Evolutionary conservation across 345 rosid species (phyloP).

Genomic region (Pseudoturritis turrita): DNA sequence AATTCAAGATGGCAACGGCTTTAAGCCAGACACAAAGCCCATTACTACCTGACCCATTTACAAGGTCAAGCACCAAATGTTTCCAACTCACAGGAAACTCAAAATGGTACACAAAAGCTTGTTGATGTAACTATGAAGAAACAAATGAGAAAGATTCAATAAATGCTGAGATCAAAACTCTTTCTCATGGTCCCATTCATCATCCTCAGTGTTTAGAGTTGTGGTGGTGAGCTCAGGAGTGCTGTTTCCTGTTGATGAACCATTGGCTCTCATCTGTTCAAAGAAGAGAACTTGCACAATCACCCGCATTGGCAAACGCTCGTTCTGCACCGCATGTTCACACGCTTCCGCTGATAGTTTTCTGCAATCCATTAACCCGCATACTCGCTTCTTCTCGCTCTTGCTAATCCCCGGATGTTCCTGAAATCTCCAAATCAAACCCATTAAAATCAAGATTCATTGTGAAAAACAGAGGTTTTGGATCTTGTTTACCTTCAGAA

Average conservation of each 20-base stretch:
- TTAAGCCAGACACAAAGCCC: neutral
- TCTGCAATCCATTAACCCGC: conserved; percentile 71
- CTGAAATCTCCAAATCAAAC: conserved; percentile 22
- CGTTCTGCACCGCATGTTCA: conserved; percentile 79
- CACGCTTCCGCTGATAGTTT: conserved; percentile 72
- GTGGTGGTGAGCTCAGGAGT: conserved; percentile 31
- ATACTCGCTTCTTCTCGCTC: conserved; percentile 67
- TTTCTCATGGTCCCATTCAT: conserved; percentile 65
- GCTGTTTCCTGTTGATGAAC: conserved; percentile 53
- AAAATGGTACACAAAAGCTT: neutral
- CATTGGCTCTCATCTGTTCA: conserved; percentile 59
- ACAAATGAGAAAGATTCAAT: neutral
- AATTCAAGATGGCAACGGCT: neutral
- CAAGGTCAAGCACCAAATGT: conserved; percentile 35
- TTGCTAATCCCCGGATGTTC: conserved; percentile 54
- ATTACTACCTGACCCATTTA: neutral
- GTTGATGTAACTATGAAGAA: neutral
- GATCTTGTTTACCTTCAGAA: conserved; percentile 46
- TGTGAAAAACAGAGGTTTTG: neutral
- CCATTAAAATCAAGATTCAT: neutral
- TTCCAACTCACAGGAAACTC: conserved; percentile 30
- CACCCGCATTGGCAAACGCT: conserved; percentile 73
- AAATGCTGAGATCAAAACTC: conserved; percentile 33
- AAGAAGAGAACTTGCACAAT: conserved; percentile 91
- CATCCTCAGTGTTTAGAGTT: conserved; percentile 63